These are phyloP conservation scores for Stentor roeselii DNA, from an alignment of 73 alveolate species.

Conservation along the genomic window DNA sequence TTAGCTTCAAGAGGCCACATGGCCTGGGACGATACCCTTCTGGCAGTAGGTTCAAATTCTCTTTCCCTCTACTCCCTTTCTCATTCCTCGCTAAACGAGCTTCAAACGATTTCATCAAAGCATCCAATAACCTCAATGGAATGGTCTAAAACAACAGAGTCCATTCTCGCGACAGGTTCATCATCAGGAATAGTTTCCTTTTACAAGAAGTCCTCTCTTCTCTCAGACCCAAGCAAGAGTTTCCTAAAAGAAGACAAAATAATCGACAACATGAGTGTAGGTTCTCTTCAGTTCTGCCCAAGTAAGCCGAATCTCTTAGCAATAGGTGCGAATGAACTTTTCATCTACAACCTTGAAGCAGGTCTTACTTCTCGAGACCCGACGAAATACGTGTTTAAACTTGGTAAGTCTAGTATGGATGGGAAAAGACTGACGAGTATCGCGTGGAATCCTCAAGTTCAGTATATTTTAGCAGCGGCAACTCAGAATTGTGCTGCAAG, in stretches of 20 bases:
- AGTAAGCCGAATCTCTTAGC: slow-evolving; percentile 80
- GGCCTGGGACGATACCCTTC: slow-evolving; percentile 23
- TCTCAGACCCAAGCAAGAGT: not conserved
- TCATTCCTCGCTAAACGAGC: not conserved
- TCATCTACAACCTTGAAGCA: slow-evolving; percentile 64
- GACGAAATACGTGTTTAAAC: slow-evolving; percentile 63
- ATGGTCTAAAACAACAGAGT: slow-evolving; percentile 5
- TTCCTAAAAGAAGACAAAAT: slow-evolving; percentile 18
- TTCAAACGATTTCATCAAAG: not conserved
- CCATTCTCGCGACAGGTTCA: slow-evolving; percentile 3
- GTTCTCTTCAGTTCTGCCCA: slow-evolving; percentile 73
- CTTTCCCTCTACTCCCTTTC: not conserved
- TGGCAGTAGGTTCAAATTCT: slow-evolving; percentile 8
- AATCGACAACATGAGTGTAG: slow-evolving; percentile 45
- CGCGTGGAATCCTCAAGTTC: slow-evolving; percentile 80
- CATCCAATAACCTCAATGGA: not conserved
- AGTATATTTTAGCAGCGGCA: slow-evolving; percentile 85
- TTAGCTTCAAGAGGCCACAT: not conserved
- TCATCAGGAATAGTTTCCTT: not conserved
- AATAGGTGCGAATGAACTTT: slow-evolving; percentile 76
- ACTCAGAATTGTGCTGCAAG: slow-evolving; percentile 67
- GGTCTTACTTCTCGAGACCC: slow-evolving; percentile 55
- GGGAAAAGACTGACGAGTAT: slow-evolving; percentile 66
- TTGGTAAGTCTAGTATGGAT: slow-evolving; percentile 54
- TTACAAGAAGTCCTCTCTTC: not conserved